Evolutionary conservation across 345 rosid genomes (phyloP).

Genomic region (Salix caprea): DNA sequence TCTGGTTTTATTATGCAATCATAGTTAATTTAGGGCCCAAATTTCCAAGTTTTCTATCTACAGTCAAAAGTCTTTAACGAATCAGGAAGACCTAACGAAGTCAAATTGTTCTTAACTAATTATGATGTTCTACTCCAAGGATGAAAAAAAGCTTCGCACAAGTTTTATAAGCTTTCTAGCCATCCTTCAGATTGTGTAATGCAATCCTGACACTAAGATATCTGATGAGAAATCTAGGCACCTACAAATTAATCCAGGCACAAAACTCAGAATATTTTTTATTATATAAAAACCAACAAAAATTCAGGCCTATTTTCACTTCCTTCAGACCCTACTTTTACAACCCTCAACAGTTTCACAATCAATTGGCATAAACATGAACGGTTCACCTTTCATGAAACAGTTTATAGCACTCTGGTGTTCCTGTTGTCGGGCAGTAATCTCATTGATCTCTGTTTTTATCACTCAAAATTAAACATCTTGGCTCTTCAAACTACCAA

Average conservation of each 20-base stretch:
- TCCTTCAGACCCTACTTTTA: neutral
- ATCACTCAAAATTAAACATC: neutral
- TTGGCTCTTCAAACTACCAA: neutral
- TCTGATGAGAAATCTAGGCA: neutral
- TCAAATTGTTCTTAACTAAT: neutral
- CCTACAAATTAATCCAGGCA: neutral
- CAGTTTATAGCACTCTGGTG: neutral
- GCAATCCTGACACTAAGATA: neutral
- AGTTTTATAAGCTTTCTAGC: neutral
- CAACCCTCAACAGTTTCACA: neutral
- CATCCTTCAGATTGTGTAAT: neutral
- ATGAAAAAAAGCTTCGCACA: neutral
- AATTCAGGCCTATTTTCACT: neutral
- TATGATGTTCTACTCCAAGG: neutral
- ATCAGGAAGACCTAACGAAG: neutral
- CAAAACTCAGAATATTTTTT: neutral
- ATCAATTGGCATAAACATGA: neutral
- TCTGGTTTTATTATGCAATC: neutral
- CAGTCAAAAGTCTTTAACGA: neutral
- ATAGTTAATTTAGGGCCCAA: neutral
- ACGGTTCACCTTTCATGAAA: neutral
- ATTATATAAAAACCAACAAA: neutral
- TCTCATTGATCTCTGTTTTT: neutral
- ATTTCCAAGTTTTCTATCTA: neutral
- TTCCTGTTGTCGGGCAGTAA: neutral